Evolutionary conservation across 148 eudicot genomes (phyloP), one percentile per base, ranked within the genome.

Genomic region (Dysphania ambrosioides): DNA sequence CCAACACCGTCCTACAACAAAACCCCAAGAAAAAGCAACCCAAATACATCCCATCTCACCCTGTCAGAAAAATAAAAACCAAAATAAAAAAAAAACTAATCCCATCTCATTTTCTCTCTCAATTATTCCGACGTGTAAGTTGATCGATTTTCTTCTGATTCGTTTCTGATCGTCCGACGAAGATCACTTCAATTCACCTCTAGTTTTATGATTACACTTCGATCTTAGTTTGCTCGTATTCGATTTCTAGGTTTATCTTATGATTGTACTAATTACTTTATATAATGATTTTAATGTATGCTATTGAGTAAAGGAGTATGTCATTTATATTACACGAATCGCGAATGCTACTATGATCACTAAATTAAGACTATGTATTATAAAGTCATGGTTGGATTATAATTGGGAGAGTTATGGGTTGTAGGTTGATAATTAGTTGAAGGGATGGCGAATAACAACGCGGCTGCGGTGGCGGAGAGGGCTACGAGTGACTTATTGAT

Each of bases 401-500:
- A 24, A 58, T 58, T 4, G 35, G 42, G 13, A 26, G 38, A 18
- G 65, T 49, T 41, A 24, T n/a, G 62, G 15, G 0, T n/a, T 34
- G 57, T 64, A 70, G 83, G 79, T 75, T 70, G 66, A 65, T 41
- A 66, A 74, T 57, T 16, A 55, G 13, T 56, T 29, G 15, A 61
- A 44, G 51, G 78, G 51, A 90, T 90, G 96, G 90, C 90, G n/a
- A n/a, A n/a, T 74, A 91, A 85, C 75, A 87, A 70, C 73, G 97
- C 89, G 4, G 86, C 87, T 36, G 86, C 90, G 16, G 77, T 87
- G 79, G 98, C 86, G 3, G 98, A 94, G 82, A 94, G 98, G 85
- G 98, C 98, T 24, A 94, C 98, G 27, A 90, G 88, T 82, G 98
- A 94, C 68, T 74, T 84, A 87, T 72, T 91, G 75, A 88, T 84